Percentiles rank a stretch among this genome's conserved stretches.
Evolutionary conservation across 2,329 filamentous ascomycete species (phyloP).

Genomic region (Trichoderma sp.): DNA sequence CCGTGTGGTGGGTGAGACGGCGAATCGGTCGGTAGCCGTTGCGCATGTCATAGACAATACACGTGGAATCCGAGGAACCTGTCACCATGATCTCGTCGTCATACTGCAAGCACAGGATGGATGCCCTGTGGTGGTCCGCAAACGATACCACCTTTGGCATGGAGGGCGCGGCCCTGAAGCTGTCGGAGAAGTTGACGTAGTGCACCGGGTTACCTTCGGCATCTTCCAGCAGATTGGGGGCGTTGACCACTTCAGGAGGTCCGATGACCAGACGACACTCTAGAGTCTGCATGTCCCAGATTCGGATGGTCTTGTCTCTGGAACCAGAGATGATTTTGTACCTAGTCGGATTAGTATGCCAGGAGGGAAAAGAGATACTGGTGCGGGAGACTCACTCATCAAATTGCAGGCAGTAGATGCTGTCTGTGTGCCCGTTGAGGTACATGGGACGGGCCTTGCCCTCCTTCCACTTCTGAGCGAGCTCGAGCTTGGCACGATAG

Average conservation of each 20-base stretch:
- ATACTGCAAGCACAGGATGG: slow-evolving; percentile 93
- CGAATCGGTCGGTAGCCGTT: slow-evolving; percentile 77
- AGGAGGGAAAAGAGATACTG: background rate
- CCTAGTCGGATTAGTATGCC: slow-evolving; percentile 47
- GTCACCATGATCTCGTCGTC: slow-evolving; percentile 92
- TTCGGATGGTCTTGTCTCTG: slow-evolving; percentile 88
- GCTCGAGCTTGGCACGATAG: slow-evolving; percentile 73
- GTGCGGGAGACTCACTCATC: slow-evolving; percentile 71
- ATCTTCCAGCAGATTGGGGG: slow-evolving; percentile 54
- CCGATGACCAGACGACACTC: slow-evolving; percentile 86
- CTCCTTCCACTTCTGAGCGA: slow-evolving; percentile 78
- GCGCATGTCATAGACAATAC: slow-evolving; percentile 87
- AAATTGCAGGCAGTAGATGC: slow-evolving; percentile 97
- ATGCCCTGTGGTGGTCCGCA: slow-evolving; percentile 77
- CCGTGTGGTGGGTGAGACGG: slow-evolving; percentile 75
- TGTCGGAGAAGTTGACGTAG: slow-evolving; percentile 58
- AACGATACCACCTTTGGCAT: slow-evolving; percentile 61
- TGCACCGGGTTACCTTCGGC: slow-evolving; percentile 55
- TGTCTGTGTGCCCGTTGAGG: slow-evolving; percentile 90
- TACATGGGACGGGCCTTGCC: slow-evolving; percentile 82
- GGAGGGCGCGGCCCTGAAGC: slow-evolving; percentile 49
- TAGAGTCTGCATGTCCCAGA: slow-evolving; percentile 93
- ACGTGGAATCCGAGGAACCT: slow-evolving; percentile 87
- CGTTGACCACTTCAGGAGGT: slow-evolving; percentile 65
- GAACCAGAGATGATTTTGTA: slow-evolving; percentile 96